phyloP scores from a whole-genome alignment of 208 protist genomes.

The Histomonas meleagridis region DNA sequence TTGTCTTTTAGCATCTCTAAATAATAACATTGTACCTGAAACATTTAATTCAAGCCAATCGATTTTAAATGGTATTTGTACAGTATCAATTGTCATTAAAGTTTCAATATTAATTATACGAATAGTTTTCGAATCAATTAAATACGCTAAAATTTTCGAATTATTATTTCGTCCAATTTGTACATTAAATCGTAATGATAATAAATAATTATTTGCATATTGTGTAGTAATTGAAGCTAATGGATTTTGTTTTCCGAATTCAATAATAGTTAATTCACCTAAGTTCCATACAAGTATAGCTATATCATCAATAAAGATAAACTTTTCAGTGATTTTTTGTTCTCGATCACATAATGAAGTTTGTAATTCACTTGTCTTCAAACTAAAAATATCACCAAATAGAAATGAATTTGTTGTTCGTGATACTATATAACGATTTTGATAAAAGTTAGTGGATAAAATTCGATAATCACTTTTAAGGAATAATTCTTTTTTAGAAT shows the following conservation, averaged over 20 bases:
- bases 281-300: background rate
- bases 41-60: conserved; percentile 3
- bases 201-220: conserved; percentile 7
- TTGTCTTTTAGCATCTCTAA: background rate
- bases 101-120: background rate
- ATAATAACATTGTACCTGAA: conserved; percentile 21
- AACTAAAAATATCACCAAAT: background rate
- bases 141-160: background rate
- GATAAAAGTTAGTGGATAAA: background rate
- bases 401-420: background rate
- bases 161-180: background rate
- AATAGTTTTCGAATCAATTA: background rate
- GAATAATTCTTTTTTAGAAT: background rate
- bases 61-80: background rate
- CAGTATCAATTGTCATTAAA: background rate
- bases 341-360: background rate
- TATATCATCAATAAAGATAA: conserved; percentile 16
- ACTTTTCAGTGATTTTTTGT: background rate
- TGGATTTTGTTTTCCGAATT: background rate
- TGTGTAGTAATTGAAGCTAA: background rate
- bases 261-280: background rate
- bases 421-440: background rate
- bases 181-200: background rate
- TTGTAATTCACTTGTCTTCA: background rate
- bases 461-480: background rate